phyloP scores from a whole-genome alignment of 148 eudicot genomes.

The Rhododendron ferrugineum region DNA sequence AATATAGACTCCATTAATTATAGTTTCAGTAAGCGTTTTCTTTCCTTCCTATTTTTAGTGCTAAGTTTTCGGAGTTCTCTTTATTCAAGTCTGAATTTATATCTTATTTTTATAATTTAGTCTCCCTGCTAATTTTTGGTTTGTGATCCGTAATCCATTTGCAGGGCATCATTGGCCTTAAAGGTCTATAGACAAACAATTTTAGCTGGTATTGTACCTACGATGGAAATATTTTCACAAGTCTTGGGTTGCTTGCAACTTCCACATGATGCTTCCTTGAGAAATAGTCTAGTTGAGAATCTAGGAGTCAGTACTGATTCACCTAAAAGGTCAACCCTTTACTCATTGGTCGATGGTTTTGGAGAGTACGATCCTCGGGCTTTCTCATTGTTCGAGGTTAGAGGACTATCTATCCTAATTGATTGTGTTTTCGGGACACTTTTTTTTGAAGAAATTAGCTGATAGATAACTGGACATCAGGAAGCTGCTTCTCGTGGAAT shows the following conservation, averaged over 20 bases:
- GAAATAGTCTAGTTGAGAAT: conserved; percentile 63
- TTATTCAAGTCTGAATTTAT: neutral
- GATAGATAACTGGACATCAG: conserved; percentile 29
- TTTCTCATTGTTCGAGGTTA: conserved; percentile 85
- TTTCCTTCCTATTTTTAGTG: neutral
- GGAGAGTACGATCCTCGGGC: conserved; percentile 96
- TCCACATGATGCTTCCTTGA: conserved; percentile 58
- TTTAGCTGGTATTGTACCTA: conserved; percentile 60
- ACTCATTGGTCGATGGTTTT: conserved; percentile 77
- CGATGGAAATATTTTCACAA: conserved; percentile 61
- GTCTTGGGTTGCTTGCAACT: conserved; percentile 81
- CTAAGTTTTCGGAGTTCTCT: neutral
- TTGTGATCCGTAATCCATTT: conserved; percentile 11
- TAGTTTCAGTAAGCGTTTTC: neutral
- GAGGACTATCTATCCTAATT: conserved; percentile 5
- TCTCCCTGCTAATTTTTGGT: neutral
- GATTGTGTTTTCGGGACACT: neutral
- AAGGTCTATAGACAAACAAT: conserved; percentile 77
- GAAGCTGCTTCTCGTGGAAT: conserved; percentile 90
- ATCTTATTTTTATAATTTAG: neutral
- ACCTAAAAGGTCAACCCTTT: conserved; percentile 54
- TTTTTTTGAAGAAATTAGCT: neutral
- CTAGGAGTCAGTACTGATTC: conserved; percentile 44
- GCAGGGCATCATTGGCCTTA: conserved; percentile 82
- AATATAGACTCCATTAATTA: neutral